Base-by-base conservation (phyloP, 305 asterid genomes). In the Vinca major region DNA sequence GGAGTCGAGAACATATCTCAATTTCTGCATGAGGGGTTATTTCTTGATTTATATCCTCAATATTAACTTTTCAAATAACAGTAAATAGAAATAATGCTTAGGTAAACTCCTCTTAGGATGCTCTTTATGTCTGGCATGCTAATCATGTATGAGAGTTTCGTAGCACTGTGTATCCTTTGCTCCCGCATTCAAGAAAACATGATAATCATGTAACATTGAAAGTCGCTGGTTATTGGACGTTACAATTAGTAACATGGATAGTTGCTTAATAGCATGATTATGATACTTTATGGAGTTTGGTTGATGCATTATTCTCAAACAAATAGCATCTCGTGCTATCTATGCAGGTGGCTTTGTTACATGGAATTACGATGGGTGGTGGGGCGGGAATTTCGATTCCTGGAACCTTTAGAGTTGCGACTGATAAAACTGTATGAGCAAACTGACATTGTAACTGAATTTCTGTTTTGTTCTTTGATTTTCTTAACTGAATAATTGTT, bases 341-440 rank as follows among this genome's bases (percentile, higher is more conserved):
- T 74, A 74, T 89, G 86, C 90, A 93, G 99, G 95, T 93, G 73
- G 92, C 99, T 74, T 79, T 93, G 78, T 79, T 90, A 74, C 88
- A 88, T 82, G 99, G 99, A 69, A 79, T 93, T 66, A 87, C 99
- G 36, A 90, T 93, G 96, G 99, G 99, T 76, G 99, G 99, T 62
- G 99, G 97, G 41, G 97, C 92, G 41, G 99, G 99, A 78, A 78
- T 93, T 75, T 89, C 99, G 52, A 86, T 90, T 67, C 97, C 99
- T 17, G 95, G 99, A 80, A 87, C 89, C 71, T 91, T 90, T 77
- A 88, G 94, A 56, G 84, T 93, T 74, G 96, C 97, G 64, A 88
- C 98, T 62, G 93, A 92, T 75, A 90, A 78, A 86, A 92, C 98
- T 75, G 98, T 92, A 89, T 54, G 90, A 66, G 74, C 51, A 56